A percentile compares a stretch with the other conserved stretches of the same genome.
These are phyloP conservation scores for Agapanthus africanus DNA, from an alignment of 106 monocot genomes.

Conservation along the genomic window DNA sequence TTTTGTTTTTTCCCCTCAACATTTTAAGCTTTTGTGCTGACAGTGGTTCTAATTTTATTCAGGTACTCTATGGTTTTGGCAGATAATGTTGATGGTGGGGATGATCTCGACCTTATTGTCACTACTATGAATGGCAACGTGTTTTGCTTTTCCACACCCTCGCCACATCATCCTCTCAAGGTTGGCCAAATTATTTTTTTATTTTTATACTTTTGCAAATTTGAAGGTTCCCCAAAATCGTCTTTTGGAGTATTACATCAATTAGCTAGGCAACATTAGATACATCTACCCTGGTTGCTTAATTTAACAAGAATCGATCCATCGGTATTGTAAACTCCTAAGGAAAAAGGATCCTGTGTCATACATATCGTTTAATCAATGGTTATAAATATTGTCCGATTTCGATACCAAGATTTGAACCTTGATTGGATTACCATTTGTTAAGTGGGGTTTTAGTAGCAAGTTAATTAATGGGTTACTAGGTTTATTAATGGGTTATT, in stretches of 20 bases:
- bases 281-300: not conserved
- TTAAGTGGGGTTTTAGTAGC: too few species aligned
- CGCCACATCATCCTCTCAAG: conserved; percentile 90
- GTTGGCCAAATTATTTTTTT: conserved; percentile 22
- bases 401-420: too few species aligned
- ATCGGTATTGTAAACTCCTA: not conserved
- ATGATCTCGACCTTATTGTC: conserved; percentile 96
- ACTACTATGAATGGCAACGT: conserved; percentile 99
- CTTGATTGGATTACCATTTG: too few species aligned
- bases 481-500: too few species aligned
- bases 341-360: not conserved
- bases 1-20: not conserved
- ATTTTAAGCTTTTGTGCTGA: not conserved
- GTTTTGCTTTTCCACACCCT: conserved; percentile 88
- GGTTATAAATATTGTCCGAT: too few species aligned
- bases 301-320: not conserved
- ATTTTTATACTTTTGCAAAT: not conserved
- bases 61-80: conserved; percentile 95
- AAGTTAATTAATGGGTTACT: too few species aligned
- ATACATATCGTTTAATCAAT: too few species aligned
- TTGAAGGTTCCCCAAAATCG: not conserved
- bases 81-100: conserved; percentile 99
- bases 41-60: conserved; percentile 14
- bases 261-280: not conserved
- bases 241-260: not conserved